Percentiles rank a stretch among this genome's conserved stretches.
These are phyloP conservation scores for Amanita muscaria DNA, from an alignment of 768 basidiomycete genomes.

Conservation along the genomic window DNA sequence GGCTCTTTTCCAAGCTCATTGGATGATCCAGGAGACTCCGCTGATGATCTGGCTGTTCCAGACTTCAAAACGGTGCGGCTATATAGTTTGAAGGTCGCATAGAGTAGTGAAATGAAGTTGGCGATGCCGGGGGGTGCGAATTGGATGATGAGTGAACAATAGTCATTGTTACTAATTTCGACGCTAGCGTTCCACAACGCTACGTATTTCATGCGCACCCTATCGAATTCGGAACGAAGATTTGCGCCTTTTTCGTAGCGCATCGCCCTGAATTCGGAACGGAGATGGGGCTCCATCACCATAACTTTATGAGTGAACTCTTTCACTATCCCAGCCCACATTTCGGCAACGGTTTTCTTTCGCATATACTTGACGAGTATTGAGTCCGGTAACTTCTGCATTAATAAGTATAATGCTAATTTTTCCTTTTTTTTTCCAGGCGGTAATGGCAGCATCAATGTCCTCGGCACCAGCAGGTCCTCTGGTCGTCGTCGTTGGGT, in stretches of 20 bases:
- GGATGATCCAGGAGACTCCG: too few species aligned
- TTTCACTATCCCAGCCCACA: not conserved
- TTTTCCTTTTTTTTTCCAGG: not conserved
- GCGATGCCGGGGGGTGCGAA: not conserved
- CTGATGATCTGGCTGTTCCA: too few species aligned
- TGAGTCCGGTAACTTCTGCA: constrained; percentile 3
- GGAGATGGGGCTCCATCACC: too few species aligned
- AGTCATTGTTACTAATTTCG: not conserved
- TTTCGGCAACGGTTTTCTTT: not conserved
- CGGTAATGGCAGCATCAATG: too few species aligned
- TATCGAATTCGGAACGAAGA: not conserved
- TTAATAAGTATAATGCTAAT: not conserved
- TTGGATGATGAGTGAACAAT: not conserved
- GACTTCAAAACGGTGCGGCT: too few species aligned
- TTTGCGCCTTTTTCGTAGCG: not conserved
- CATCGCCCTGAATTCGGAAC: not conserved
- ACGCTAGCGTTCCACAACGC: not conserved
- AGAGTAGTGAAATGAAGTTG: not conserved
- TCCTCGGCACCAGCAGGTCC: too few species aligned
- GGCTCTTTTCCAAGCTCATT: too few species aligned
- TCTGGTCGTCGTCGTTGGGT: too few species aligned
- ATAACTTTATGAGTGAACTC: too few species aligned
- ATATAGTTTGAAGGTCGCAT: not conserved
- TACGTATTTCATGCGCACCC: not conserved
- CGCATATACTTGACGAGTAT: not conserved